These are phyloP conservation scores for Rhodotorula diobovata DNA, from an alignment of 768 basidiomycete genomes.

Conservation along the genomic window DNA sequence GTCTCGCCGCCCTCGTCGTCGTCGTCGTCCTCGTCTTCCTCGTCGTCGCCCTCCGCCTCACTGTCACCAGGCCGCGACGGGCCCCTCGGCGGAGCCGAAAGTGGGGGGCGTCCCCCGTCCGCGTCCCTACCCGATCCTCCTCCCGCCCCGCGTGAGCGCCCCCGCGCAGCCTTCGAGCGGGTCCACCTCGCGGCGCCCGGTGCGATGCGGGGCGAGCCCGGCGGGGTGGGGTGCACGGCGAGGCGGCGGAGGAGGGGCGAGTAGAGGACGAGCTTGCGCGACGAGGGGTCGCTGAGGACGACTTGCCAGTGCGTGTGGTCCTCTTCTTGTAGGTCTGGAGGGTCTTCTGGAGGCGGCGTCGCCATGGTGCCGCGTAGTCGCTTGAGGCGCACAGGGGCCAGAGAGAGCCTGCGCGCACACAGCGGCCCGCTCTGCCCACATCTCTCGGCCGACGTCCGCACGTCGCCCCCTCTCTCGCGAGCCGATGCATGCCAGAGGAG, in stretches of 20 bases:
- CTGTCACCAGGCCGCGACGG: no score
- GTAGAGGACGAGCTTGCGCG: conserved; percentile 25
- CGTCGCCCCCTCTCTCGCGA: background rate
- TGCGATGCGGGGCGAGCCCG: background rate
- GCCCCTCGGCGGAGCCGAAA: no score
- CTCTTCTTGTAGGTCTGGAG: background rate
- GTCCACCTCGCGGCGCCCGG: no score
- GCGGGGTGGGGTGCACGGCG: background rate
- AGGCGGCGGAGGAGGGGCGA: background rate
- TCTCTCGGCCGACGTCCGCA: no score
- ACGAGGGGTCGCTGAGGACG: conserved; percentile 6
- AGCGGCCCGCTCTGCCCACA: no score
- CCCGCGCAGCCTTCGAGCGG: no score
- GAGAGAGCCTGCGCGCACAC: no score
- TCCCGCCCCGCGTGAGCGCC: no score
- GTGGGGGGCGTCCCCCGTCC: no score
- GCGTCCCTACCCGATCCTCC: no score
- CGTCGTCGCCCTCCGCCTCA: background rate
- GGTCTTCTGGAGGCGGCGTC: background rate
- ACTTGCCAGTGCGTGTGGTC: conserved; percentile 16
- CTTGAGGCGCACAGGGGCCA: background rate
- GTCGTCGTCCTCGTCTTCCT: background rate
- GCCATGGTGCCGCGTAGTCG: background rate
- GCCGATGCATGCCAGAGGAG: no score
- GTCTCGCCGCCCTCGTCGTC: background rate